These are phyloP conservation scores for Lactarius psammicola DNA, from an alignment of 768 basidiomycete species.

Conservation along the genomic window DNA sequence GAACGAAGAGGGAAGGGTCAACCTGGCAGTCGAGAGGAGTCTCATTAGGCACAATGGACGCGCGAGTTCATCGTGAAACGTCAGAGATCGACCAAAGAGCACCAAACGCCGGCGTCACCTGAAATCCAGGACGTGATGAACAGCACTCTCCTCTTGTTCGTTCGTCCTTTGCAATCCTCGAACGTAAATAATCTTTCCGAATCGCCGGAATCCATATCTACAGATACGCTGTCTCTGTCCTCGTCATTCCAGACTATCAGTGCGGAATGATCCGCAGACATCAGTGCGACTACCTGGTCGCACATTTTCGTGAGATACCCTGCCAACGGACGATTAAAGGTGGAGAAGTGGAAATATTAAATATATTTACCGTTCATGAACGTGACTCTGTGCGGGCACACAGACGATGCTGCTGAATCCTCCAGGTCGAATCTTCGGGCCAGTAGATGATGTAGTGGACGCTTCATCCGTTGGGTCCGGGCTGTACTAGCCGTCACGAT, in stretches of 20 bases:
- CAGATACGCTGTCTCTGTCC: constrained; percentile 26
- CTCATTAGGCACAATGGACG: not conserved
- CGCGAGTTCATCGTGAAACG: not conserved
- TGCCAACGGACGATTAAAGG: not conserved
- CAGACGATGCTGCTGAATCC: constrained; percentile 45
- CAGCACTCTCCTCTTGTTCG: constrained; percentile 53
- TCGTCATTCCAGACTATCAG: constrained; percentile 46
- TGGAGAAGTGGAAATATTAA: not conserved
- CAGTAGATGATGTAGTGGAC: constrained; percentile 40
- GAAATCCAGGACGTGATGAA: constrained; percentile 45
- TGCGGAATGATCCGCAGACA: constrained; percentile 48
- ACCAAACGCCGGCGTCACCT: constrained; percentile 35
- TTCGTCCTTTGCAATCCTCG: constrained; percentile 52
- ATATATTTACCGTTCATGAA: constrained; percentile 56
- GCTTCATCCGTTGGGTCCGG: constrained; percentile 27
- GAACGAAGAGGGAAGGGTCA: not conserved
- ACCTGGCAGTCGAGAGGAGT: not conserved
- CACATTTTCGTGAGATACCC: constrained; percentile 34
- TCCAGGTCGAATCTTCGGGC: constrained; percentile 46
- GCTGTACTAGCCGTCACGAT: constrained; percentile 32
- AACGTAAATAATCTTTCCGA: constrained; percentile 51
- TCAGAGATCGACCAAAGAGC: not conserved
- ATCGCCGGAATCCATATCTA: constrained; percentile 43
- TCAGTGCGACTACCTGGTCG: constrained; percentile 52
- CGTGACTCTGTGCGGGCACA: constrained; percentile 52